These are phyloP conservation scores for Botryotinia narcissicola DNA, from an alignment of 2,329 filamentous ascomycete species.

Conservation along the genomic window DNA sequence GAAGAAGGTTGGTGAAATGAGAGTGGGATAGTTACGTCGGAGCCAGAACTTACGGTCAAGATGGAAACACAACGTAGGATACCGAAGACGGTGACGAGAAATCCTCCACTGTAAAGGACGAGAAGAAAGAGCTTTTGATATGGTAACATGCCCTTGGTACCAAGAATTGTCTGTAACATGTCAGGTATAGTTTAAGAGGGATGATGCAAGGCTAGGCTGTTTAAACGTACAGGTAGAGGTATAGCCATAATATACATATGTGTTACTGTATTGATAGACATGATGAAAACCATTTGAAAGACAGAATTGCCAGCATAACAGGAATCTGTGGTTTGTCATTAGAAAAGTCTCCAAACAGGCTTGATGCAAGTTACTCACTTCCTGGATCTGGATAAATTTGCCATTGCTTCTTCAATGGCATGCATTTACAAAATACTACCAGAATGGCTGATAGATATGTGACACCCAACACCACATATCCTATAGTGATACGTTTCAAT, in stretches of 20 bases:
- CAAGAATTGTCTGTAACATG: not conserved
- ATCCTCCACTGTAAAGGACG: slow-evolving; percentile 11
- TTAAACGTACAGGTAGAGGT: slow-evolving; percentile 6
- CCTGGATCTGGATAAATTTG: slow-evolving; percentile 19
- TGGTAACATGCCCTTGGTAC: not conserved
- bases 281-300: slow-evolving; percentile 8
- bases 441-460: slow-evolving; percentile 13
- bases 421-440: slow-evolving; percentile 12
- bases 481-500: slow-evolving; percentile 10
- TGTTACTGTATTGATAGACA: slow-evolving; percentile 8
- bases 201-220: not conserved
- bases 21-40: not conserved
- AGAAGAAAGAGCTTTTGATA: slow-evolving; percentile 10
- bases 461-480: not conserved
- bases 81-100: slow-evolving; percentile 2
- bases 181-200: not conserved
- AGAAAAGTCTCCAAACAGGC: not conserved
- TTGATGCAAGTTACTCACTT: not conserved
- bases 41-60: not conserved
- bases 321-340: not conserved
- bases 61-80: slow-evolving; percentile 4
- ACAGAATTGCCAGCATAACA: slow-evolving; percentile 13
- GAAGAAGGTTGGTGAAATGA: not conserved
- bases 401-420: slow-evolving; percentile 18
- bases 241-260: slow-evolving; percentile 12